Conservation (phyloP, 768 basidiomycete species). For the Termitomyces sp. region DNA sequence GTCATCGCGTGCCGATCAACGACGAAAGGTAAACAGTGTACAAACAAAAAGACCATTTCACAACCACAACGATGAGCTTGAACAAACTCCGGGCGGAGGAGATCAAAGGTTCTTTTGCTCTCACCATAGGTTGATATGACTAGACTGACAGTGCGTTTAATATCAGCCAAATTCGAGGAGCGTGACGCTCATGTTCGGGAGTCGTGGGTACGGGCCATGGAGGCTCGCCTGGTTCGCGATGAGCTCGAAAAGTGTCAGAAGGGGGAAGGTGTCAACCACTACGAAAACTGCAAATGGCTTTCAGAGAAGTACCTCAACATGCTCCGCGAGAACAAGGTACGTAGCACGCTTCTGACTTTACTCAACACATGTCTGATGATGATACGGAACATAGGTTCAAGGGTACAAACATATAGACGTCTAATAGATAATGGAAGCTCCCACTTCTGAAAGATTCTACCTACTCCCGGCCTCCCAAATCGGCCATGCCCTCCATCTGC, state of each 20-base stretch:
- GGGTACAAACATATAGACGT: constrained; percentile 72
- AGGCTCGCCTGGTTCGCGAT: constrained; percentile 81
- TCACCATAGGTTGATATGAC: background rate
- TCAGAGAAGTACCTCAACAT: constrained; percentile 79
- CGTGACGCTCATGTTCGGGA: constrained; percentile 81
- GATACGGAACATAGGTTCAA: constrained; percentile 53
- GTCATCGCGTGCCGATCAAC: background rate
- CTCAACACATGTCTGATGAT: background rate
- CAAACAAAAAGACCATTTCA: constrained; percentile 14
- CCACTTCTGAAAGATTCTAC: no score
- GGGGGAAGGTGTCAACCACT: constrained; percentile 88
- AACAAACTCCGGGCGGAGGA: constrained; percentile 41
- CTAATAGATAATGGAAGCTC: constrained; percentile 1
- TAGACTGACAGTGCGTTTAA: background rate
- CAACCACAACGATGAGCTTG: constrained; percentile 32
- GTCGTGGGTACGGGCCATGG: constrained; percentile 95
- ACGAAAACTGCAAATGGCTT: constrained; percentile 85
- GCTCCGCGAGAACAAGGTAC: constrained; percentile 77
- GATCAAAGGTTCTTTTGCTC: constrained; percentile 41
- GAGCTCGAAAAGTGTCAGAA: constrained; percentile 89
- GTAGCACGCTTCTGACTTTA: constrained; percentile 22
- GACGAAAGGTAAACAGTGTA: constrained; percentile 9
- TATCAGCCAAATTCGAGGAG: constrained; percentile 55
- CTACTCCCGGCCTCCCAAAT: background rate
- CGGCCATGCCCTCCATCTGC: background rate